Conservation (phyloP, 768 basidiomycete genomes). For the Strobilomyces echinocephalus region DNA sequence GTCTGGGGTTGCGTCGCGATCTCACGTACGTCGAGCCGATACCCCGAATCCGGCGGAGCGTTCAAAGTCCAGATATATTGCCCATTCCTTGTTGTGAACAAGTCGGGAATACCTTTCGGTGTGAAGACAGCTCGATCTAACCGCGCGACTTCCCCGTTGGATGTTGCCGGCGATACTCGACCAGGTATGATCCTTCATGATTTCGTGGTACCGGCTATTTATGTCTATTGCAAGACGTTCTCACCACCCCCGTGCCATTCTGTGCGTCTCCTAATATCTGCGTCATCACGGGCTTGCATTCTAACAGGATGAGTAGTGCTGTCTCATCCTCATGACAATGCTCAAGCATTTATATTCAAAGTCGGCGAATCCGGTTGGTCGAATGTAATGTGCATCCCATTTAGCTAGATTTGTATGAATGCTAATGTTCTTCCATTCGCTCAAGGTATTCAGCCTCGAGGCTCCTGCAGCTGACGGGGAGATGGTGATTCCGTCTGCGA, state of each 20-base stretch:
- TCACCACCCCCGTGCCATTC: constrained; percentile 65
- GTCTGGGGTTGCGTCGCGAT: background rate
- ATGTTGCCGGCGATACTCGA: constrained; percentile 78
- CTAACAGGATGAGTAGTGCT: constrained; percentile 52
- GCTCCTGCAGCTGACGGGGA: constrained; percentile 89
- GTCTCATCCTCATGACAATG: constrained; percentile 74
- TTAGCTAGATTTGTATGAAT: background rate
- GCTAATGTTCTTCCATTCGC: constrained; percentile 8
- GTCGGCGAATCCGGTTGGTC: constrained; percentile 87
- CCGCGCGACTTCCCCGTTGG: constrained; percentile 60
- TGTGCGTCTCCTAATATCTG: constrained; percentile 46
- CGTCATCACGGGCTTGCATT: background rate
- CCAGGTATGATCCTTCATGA: constrained; percentile 39
- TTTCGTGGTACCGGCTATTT: constrained; percentile 15
- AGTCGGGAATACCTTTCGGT: constrained; percentile 80
- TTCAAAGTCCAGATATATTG: constrained; percentile 94
- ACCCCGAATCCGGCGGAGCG: constrained; percentile 88
- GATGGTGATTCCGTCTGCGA: constrained; percentile 61
- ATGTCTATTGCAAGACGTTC: constrained; percentile 34
- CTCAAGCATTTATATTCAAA: constrained; percentile 80
- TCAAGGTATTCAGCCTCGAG: constrained; percentile 80
- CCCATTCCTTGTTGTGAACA: constrained; percentile 89
- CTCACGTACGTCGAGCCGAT: constrained; percentile 44
- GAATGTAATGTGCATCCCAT: constrained; percentile 44
- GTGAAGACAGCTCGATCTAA: constrained; percentile 60